phyloP scores from a whole-genome alignment of 139 green algal genomes.

The Picochlorum costavermella region DNA sequence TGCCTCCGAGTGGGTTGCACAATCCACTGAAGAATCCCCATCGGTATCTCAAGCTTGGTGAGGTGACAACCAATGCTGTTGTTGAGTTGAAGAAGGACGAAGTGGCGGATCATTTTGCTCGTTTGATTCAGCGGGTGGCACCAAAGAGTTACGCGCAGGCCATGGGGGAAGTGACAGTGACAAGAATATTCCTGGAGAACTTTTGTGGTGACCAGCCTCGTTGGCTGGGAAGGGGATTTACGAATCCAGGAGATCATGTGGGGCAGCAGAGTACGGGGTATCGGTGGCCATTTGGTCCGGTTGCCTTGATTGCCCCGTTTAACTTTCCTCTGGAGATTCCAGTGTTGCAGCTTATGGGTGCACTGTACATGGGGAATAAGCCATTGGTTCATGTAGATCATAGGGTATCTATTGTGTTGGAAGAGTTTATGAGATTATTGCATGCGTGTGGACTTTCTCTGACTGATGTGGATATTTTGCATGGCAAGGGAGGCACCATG shows the following conservation, averaged over 20 bases:
- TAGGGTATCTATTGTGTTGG: conserved; percentile 82
- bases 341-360: conserved; percentile 93
- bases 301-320: conserved; percentile 93
- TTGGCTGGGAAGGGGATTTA: conserved; percentile 81
- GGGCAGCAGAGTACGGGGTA: conserved; percentile 76
- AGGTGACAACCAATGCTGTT: conserved; percentile 63
- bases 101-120: conserved; percentile 75
- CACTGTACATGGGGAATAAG: conserved; percentile 98
- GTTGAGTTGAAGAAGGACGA: conserved; percentile 65
- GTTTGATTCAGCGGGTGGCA: conserved; percentile 80
- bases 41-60: conserved; percentile 82
- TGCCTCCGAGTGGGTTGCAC: conserved; percentile 82
- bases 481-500: conserved; percentile 64
- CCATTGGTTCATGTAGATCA: conserved; percentile 84
- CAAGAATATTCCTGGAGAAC: conserved; percentile 90
- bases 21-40: conserved; percentile 90
- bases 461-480: conserved; percentile 78
- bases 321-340: conserved; percentile 99
- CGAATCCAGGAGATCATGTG: conserved; percentile 75
- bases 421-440: conserved; percentile 90
- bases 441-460: conserved; percentile 77
- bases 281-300: conserved; percentile 85
- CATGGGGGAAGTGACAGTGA: conserved; percentile 75
- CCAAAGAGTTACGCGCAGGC: conserved; percentile 83
- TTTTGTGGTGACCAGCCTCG: conserved; percentile 84